phyloP scores from a whole-genome alignment of 441 rosid species.

The Mallotus repandus region DNA sequence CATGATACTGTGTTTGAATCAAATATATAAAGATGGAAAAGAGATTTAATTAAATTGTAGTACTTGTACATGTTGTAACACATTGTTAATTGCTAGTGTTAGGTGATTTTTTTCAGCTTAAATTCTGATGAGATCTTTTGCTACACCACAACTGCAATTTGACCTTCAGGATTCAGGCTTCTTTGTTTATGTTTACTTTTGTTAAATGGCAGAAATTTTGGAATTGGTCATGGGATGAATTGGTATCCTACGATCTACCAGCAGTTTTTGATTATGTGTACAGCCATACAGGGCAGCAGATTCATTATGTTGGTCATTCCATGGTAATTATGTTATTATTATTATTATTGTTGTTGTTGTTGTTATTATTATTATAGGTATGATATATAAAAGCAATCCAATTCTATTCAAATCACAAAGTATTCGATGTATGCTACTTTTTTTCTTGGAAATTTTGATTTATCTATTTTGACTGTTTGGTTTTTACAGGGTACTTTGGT shows the following conservation, averaged over 20 bases:
- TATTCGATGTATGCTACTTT: no score
- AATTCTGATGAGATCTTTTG: not conserved
- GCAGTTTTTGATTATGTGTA: slow-evolving; percentile 63
- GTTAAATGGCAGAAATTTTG: slow-evolving; percentile 54
- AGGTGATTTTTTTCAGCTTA: slow-evolving; percentile 4
- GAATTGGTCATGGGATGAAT: slow-evolving; percentile 96
- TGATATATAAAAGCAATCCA: not conserved
- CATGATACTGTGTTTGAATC: no score
- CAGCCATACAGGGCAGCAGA: slow-evolving; percentile 60
- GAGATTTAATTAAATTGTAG: no score
- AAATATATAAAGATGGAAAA: no score
- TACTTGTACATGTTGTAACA: not conserved
- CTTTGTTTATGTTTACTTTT: no score
- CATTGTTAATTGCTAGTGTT: not conserved
- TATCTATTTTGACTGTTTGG: not conserved
- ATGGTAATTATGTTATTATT: no score
- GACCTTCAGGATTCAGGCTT: not conserved
- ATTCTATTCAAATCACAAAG: no score
- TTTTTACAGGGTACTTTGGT: slow-evolving; percentile 69
- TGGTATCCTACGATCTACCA: slow-evolving; percentile 67
- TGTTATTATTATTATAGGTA: no score
- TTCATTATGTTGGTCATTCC: slow-evolving; percentile 89
- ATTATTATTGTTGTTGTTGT: no score
- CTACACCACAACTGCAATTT: not conserved
- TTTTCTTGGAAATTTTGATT: no score